These are phyloP conservation scores for Papiliotrema terrestris DNA, from an alignment of 1,284 basidiomycete genomes.

Conservation along the genomic window DNA sequence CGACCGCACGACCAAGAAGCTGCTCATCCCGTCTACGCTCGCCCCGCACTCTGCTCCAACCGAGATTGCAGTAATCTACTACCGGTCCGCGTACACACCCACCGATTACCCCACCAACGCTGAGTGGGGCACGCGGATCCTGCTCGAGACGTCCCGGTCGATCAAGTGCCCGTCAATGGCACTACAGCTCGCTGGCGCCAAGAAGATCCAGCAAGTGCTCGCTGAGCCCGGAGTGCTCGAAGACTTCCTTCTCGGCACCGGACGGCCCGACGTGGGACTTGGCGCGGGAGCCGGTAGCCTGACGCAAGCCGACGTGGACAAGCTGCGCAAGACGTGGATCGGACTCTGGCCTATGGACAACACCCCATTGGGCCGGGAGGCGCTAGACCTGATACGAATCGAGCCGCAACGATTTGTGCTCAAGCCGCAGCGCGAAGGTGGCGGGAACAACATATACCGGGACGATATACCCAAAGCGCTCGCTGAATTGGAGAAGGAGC, in stretches of 20 bases:
- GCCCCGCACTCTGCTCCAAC: conserved; percentile 37
- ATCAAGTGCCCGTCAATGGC: conserved; percentile 92
- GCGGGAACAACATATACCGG: conserved; percentile 95
- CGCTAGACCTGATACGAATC: conserved; percentile 57
- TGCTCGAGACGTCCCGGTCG: conserved; percentile 72
- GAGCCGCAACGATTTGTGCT: conserved; percentile 67
- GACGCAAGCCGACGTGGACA: conserved; percentile 51
- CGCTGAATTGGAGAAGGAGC: conserved; percentile 59
- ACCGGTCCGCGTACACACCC: conserved; percentile 82
- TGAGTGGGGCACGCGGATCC: conserved; percentile 66
- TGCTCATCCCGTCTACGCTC: conserved; percentile 52
- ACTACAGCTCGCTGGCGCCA: conserved; percentile 89
- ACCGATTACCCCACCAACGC: conserved; percentile 67
- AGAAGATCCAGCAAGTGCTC: conserved; percentile 92
- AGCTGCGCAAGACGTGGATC: conserved; percentile 68
- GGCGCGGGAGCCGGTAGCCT: conserved; percentile 48
- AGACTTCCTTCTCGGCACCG: conserved; percentile 56
- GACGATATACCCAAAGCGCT: conserved; percentile 75
- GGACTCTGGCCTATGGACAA: conserved; percentile 64
- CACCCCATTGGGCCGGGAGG: conserved; percentile 50
- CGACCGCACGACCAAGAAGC: conserved; percentile 48
- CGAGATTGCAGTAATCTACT: conserved; percentile 83
- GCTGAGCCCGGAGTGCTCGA: conserved; percentile 71
- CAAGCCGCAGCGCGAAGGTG: conserved; percentile 95
- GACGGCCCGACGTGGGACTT: conserved; percentile 43